A percentile compares a stretch with the other conserved stretches of the same genome.
Conservation (phyloP, 2,329 filamentous ascomycete genomes). For the Beauveria brongniartii region DNA sequence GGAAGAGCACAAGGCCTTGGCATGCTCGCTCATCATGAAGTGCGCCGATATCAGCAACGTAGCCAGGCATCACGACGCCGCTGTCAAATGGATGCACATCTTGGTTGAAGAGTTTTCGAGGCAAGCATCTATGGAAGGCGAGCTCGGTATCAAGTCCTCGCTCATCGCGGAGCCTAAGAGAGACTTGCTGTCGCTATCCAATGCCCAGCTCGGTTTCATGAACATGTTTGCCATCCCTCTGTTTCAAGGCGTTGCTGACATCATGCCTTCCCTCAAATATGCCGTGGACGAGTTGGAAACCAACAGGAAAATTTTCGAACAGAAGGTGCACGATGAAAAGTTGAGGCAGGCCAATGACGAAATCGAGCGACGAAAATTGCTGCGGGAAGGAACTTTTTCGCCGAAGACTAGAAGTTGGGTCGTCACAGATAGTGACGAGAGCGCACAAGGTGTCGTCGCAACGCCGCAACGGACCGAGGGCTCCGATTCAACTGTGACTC, state of each 20-base stretch:
- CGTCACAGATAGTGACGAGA: conserved; percentile 17
- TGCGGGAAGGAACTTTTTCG: conserved; percentile 35
- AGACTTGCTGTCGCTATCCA: conserved; percentile 73
- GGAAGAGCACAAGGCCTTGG: conserved; percentile 68
- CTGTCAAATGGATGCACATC: conserved; percentile 83
- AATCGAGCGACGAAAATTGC: conserved; percentile 26
- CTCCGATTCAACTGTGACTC: conserved; percentile 5
- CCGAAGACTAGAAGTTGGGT: conserved; percentile 37
- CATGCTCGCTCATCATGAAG: conserved; percentile 92
- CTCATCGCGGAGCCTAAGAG: conserved; percentile 79
- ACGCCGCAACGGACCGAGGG: conserved; percentile 5
- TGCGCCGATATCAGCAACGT: conserved; percentile 99
- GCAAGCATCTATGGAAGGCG: conserved; percentile 84
- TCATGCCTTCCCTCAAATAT: conserved; percentile 79
- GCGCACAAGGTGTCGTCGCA: neutral
- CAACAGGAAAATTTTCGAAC: conserved; percentile 70
- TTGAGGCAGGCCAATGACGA: conserved; percentile 33
- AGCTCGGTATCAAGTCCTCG: conserved; percentile 80
- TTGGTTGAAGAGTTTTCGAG: conserved; percentile 93
- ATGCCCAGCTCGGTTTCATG: conserved; percentile 93
- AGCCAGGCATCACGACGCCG: conserved; percentile 74
- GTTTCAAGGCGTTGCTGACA: conserved; percentile 78
- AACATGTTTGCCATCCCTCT: conserved; percentile 88
- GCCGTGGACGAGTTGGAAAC: conserved; percentile 71
- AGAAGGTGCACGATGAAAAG: conserved; percentile 56